Base-by-base conservation (phyloP, 2,329 filamentous ascomycete species). In the Venturia nashicola region DNA sequence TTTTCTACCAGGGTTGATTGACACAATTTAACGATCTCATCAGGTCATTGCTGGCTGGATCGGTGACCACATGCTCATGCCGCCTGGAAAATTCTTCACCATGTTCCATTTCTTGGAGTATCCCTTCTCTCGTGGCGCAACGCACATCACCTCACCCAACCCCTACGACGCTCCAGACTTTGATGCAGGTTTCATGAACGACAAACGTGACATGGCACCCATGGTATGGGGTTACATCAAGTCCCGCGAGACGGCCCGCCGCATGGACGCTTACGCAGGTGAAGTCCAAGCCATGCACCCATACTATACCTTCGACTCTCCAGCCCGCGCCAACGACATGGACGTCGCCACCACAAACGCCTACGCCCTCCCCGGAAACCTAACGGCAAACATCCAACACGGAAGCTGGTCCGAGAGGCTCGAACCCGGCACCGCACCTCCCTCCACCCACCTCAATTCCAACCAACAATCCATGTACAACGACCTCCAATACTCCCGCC, bases 31-130 rank as follows among this genome's bases (percentile, higher is more conserved):
- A 46, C 40, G 2, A 8, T 36, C 2, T 39, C 32, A 12, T 8
- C 16, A 57, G 51, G 51, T 43, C 34, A 57, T 62, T 8, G 57
- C 62, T 65, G 43, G 57, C 36, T 64, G 62, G 57, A 64, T 63
- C 65, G 75, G 73, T 67, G 75, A 79, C 72, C 77, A 82, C 70
- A 81, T 82, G 75, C 72, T 76, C 61, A 86, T 88, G 82, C 87
- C 88, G 0, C 83, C 86, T 0, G 88, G 88, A 68, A 90, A 91
- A 67, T 91, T 90, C 80, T 90, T 91, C 77, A 88, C 85, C 71
- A 91, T 91, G 87, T 90, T 90, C 81, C 86, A 90, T 73, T 91
- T 90, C 82, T 74, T 90, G 46, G 86, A 89, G 76, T 90, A 89
- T 69, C 87, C 87, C 0, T 90, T 90, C 82, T 88, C 85, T 18